phyloP scores from a whole-genome alignment of 768 basidiomycete genomes.

The Pulveroboletus sp. region DNA sequence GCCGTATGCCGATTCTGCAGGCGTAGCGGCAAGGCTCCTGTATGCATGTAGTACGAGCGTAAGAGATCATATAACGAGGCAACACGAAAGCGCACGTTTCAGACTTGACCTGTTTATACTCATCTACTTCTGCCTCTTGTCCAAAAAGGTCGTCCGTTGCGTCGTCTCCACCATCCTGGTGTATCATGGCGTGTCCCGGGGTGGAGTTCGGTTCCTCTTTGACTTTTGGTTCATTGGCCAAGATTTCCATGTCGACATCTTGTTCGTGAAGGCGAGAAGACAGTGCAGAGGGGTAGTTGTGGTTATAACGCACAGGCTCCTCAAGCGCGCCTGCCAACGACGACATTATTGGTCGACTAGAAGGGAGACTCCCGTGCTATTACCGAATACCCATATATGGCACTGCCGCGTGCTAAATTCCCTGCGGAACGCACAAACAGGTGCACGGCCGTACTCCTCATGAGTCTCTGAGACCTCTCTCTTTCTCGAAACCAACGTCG shows the following conservation, averaged over 20 bases:
- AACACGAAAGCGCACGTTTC: slow-evolving; percentile 37
- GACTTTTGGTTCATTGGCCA: slow-evolving; percentile 10
- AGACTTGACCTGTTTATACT: slow-evolving; percentile 37
- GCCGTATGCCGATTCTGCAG: slow-evolving; percentile 43
- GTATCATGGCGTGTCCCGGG: slow-evolving; percentile 16
- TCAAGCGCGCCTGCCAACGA: slow-evolving; percentile 57
- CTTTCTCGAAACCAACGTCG: neutral
- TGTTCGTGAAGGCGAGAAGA: slow-evolving; percentile 15
- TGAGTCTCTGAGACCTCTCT: neutral
- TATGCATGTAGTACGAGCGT: slow-evolving; percentile 15
- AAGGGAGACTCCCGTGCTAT: neutral
- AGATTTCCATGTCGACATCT: slow-evolving; percentile 42
- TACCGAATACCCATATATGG: slow-evolving; percentile 13
- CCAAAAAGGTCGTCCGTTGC: slow-evolving; percentile 81
- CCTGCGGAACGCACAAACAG: neutral
- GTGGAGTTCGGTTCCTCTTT: slow-evolving; percentile 13
- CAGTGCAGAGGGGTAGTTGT: slow-evolving; percentile 12
- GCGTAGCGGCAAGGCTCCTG: slow-evolving; percentile 37
- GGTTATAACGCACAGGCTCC: slow-evolving; percentile 26
- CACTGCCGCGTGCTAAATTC: neutral
- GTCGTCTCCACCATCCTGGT: slow-evolving; percentile 35
- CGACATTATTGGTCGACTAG: slow-evolving; percentile 39
- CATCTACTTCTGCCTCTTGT: slow-evolving; percentile 52
- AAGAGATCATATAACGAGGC: slow-evolving; percentile 6
- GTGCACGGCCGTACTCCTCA: neutral